These are phyloP conservation scores for Aspergillus sp. DNA, from an alignment of 2,329 filamentous ascomycete species.

Conservation along the genomic window DNA sequence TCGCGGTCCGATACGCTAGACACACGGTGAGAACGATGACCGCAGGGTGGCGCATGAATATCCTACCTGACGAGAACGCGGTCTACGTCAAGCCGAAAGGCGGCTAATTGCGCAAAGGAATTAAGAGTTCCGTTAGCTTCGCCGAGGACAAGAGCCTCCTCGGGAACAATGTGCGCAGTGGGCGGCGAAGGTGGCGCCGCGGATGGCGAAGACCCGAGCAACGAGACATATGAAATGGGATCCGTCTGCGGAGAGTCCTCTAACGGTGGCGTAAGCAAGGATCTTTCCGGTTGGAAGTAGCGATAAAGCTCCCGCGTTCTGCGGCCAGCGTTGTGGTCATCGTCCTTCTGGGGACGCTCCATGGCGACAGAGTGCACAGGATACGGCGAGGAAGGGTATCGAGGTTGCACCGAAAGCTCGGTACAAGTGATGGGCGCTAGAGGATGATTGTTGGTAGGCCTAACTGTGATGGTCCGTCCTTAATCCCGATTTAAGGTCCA, in stretches of 20 bases:
- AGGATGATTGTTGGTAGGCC: neutral
- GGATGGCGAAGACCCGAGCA: conserved; percentile 5
- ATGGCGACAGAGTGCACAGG: neutral
- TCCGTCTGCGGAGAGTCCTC: conserved; percentile 6
- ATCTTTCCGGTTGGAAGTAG: conserved; percentile 35
- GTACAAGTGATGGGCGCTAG: neutral
- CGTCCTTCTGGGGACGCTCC: conserved; percentile 7
- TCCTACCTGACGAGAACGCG: conserved; percentile 38
- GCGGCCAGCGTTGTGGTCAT: conserved; percentile 29
- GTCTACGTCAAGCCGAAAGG: conserved; percentile 34
- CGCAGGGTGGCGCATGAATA: neutral
- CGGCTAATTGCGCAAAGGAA: conserved; percentile 36
- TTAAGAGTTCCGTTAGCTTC: conserved; percentile 34
- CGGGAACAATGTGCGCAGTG: conserved; percentile 12
- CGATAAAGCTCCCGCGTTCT: conserved; percentile 40
- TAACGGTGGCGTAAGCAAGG: neutral
- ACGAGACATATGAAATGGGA: conserved; percentile 16
- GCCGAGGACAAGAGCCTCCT: conserved; percentile 27
- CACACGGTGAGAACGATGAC: neutral
- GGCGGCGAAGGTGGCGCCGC: conserved; percentile 12
- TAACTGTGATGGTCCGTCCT: neutral
- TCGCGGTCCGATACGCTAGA: conserved; percentile 48
- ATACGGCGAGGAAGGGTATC: neutral
- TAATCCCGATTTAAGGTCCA: neutral
- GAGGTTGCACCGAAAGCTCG: neutral